Conservation (phyloP, 345 rosid genomes). For the Brassica rapa region DNA sequence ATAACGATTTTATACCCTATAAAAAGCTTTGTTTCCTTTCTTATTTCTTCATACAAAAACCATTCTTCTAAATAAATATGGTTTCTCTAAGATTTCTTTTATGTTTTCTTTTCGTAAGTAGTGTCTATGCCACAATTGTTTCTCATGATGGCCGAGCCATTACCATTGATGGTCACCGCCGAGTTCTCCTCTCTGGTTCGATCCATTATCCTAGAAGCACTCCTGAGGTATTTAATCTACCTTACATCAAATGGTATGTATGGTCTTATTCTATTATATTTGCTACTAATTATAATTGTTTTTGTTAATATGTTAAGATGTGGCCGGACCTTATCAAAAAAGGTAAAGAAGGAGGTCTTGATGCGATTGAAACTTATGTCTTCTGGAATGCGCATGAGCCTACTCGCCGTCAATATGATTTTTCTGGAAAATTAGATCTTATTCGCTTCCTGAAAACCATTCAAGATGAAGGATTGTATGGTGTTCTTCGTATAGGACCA, state of each 20-base stretch:
- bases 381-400: not conserved
- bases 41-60: not conserved
- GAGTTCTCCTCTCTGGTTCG: slow-evolving; percentile 46
- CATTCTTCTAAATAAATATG: not conserved
- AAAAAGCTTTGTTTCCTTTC: not conserved
- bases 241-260: not conserved
- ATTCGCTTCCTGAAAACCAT: too few relatives aligned
- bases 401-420: not conserved
- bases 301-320: not conserved
- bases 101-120: not conserved
- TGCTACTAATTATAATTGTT: not conserved
- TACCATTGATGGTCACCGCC: slow-evolving; percentile 52
- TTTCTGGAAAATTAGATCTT: too few relatives aligned
- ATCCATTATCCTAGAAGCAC: slow-evolving; percentile 55
- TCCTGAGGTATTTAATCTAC: not conserved
- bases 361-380: not conserved
- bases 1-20: not conserved
- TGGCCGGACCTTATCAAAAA: not conserved
- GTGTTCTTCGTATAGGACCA: too few relatives aligned
- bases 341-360: not conserved
- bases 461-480: too few relatives aligned
- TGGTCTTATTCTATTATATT: not conserved
- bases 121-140: not conserved
- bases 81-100: not conserved
- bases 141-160: slow-evolving; percentile 46